Evolutionary conservation across 2,329 filamentous ascomycete genomes (phyloP).

Genomic region (Geosmithia putterillii): DNA sequence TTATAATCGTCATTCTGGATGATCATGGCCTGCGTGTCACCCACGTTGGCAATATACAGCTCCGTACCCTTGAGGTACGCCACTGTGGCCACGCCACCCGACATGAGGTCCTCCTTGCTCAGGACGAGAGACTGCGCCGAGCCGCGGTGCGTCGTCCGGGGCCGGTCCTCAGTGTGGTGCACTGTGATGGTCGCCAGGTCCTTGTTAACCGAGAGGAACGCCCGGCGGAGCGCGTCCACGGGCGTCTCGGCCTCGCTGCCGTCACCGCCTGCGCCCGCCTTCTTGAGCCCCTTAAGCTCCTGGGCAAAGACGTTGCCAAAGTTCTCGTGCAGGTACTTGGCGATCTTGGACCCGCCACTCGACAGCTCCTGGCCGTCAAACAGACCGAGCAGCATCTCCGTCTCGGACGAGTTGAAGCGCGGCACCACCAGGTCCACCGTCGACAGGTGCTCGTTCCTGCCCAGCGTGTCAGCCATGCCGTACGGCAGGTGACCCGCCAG

Average conservation of each 20-base stretch:
- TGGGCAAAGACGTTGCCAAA: conserved; percentile 75
- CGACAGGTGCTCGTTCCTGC: conserved; percentile 86
- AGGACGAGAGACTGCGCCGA: conserved; percentile 64
- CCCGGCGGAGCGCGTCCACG: conserved; percentile 69
- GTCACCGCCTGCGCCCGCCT: conserved; percentile 17
- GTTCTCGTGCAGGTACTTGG: conserved; percentile 93
- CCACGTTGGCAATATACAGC: conserved; percentile 88
- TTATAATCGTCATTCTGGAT: conserved; percentile 78
- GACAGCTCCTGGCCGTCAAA: conserved; percentile 91
- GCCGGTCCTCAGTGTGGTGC: conserved; percentile 66
- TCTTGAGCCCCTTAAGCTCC: conserved; percentile 65
- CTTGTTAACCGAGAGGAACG: conserved; percentile 86
- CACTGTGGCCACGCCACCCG: conserved; percentile 84
- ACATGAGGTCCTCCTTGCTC: conserved; percentile 78
- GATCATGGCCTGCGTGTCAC: conserved; percentile 89
- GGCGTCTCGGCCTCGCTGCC: conserved; percentile 54
- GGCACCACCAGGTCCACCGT: conserved; percentile 94
- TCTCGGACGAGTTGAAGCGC: conserved; percentile 77
- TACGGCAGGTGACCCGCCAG: conserved; percentile 83
- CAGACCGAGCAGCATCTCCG: conserved; percentile 83
- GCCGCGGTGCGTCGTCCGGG: conserved; percentile 53
- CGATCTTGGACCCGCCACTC: conserved; percentile 85
- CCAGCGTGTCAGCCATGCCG: conserved; percentile 93
- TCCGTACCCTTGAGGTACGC: conserved; percentile 83
- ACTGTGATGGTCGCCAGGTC: conserved; percentile 79